A percentile compares a stretch with the other conserved stretches of the same genome.
These are phyloP conservation scores for Globisporangium rhizosaccharum DNA, from an alignment of 352 stramenopile genomes.

Conservation along the genomic window DNA sequence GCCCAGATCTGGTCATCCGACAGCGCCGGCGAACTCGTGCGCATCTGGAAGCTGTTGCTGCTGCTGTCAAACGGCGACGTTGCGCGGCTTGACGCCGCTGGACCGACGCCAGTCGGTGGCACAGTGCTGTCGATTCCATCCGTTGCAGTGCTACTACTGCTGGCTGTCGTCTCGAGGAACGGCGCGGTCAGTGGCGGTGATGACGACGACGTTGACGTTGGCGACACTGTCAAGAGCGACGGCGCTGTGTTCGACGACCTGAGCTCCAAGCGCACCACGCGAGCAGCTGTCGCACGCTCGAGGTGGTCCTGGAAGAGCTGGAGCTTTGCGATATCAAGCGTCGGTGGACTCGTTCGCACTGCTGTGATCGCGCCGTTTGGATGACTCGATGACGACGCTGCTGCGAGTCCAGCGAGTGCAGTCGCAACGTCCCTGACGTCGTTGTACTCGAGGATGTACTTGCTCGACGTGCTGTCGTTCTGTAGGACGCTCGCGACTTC, in stretches of 20 bases:
- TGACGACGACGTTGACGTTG: slow-evolving; percentile 42
- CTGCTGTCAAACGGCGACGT: slow-evolving; percentile 21
- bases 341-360: slow-evolving; percentile 42
- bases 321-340: slow-evolving; percentile 56
- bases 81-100: slow-evolving; percentile 5
- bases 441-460: slow-evolving; percentile 75
- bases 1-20: slow-evolving; percentile 8
- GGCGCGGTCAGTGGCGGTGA: slow-evolving; percentile 55
- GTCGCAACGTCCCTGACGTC: slow-evolving; percentile 45
- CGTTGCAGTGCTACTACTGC: not conserved
- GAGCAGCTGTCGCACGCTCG: slow-evolving; percentile 9
- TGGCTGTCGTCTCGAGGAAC: slow-evolving; percentile 31
- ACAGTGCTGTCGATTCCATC: not conserved
- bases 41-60: slow-evolving; percentile 7
- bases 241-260: slow-evolving; percentile 49
- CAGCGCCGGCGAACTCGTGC: slow-evolving; percentile 1
- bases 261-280: slow-evolving; percentile 38
- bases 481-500: slow-evolving; percentile 72
- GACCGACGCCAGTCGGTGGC: not conserved
- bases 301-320: slow-evolving; percentile 56
- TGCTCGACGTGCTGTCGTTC: slow-evolving; percentile 29
- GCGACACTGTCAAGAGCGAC: slow-evolving; percentile 42
- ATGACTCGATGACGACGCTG: slow-evolving; percentile 16
- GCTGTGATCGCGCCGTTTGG: slow-evolving; percentile 34
- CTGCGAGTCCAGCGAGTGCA: slow-evolving; percentile 35